phyloP scores from a whole-genome alignment of 2,329 filamentous ascomycete species.

The Dryadomyces sulphureus region DNA sequence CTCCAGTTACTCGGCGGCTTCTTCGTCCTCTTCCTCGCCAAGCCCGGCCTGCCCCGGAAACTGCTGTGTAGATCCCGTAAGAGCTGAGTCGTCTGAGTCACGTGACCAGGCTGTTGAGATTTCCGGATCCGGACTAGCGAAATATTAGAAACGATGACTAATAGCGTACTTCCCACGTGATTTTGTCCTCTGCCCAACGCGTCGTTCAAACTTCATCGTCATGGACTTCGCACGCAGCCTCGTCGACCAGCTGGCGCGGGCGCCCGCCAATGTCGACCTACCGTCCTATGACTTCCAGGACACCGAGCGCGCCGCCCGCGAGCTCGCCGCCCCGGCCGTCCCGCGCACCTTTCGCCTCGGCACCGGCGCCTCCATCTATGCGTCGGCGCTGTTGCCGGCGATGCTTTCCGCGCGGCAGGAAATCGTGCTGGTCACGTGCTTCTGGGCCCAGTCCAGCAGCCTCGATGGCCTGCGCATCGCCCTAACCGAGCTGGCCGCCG shows the following conservation, averaged over 20 bases:
- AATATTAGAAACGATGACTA: no score
- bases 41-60: neutral
- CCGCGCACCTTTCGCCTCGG: slow-evolving; percentile 37
- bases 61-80: neutral
- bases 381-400: slow-evolving; percentile 41
- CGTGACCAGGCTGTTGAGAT: no score
- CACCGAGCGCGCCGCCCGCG: slow-evolving; percentile 11
- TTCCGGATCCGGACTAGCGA: no score
- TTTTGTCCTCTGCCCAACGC: no score
- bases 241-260: slow-evolving; percentile 10
- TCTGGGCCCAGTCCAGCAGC: slow-evolving; percentile 40
- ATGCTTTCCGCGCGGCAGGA: slow-evolving; percentile 25
- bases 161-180: no score
- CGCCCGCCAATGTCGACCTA: slow-evolving; percentile 15
- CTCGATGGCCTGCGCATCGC: slow-evolving; percentile 40
- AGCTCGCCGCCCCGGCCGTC: slow-evolving; percentile 31
- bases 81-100: no score
- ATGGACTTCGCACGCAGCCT: slow-evolving; percentile 13
- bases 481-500: slow-evolving; percentile 41
- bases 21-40: neutral
- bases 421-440: slow-evolving; percentile 13
- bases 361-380: slow-evolving; percentile 42
- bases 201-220: neutral
- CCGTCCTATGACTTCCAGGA: slow-evolving; percentile 31
- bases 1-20: neutral